Evolutionary conservation across 352 stramenopile genomes (phyloP), one percentile per base, ranked within the genome.

Genomic region (Pythium aquatile): DNA sequence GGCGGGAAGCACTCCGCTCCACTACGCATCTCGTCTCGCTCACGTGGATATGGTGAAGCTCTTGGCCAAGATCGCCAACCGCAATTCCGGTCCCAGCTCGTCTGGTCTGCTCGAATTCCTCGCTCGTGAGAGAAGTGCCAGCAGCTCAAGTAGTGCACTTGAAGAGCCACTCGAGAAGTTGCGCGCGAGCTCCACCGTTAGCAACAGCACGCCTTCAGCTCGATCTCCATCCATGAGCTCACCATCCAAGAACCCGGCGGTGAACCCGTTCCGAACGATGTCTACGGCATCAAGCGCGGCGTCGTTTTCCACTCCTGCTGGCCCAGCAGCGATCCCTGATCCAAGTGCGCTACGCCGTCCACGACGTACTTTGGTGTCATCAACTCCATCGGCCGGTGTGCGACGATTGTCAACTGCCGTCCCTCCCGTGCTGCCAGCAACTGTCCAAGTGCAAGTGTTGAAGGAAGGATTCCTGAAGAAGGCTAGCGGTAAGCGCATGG

Each of bases 41-140:
- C 84, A 96, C 63, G 37, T 94, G 16, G 87, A 94, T 56, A 94
- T 96, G 85, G 81, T 95, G 5, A 88, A 91, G 28, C 69, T 94
- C 42, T 72, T 97, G 17, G 77, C 85, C 1, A 93, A 88, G 72
- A 86, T 94, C 55, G 87, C 84, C 2, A 96, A 96, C 69, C 85
- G 85, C 33, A 94, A 91, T 58, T 90, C 82, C 8, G 78, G 76
- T 37, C 76, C 83, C 39, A 74, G 70, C 29, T 70, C 52, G 46
- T 76, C 65, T 29, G 61, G 58, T 33, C 55, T 75, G 7, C 48
- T 80, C 32, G 73, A 87, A 33, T 83, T 89, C 66, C 17, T 55
- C 1, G 76, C 74, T 49, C 79, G 83, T 24, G 85, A 78, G 3
- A 74, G 79, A 35, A 91, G 80, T 46, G 79, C 82, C 13, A 91